A percentile compares a stretch with the other conserved stretches of the same genome.
These are phyloP conservation scores for Magnaporthiopsis poae DNA, from an alignment of 2,329 filamentous ascomycete genomes.

Conservation along the genomic window DNA sequence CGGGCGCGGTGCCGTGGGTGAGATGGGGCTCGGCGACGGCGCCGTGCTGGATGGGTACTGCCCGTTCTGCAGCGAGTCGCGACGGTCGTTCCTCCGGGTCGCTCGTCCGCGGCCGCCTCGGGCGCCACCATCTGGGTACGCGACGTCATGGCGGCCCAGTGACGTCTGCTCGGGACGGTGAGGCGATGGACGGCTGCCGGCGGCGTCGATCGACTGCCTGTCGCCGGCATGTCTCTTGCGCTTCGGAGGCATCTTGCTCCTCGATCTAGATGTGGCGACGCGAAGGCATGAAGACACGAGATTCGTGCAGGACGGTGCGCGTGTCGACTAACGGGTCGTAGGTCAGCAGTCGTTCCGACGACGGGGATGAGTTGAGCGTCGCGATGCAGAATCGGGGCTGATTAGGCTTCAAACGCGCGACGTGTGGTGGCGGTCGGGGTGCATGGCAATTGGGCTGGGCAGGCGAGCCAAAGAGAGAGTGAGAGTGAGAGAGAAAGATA, in stretches of 20 bases:
- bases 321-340: neutral
- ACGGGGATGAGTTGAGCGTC: neutral
- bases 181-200: conserved; percentile 46
- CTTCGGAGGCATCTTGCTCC: conserved; percentile 44
- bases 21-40: conserved; percentile 14
- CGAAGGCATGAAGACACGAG: neutral
- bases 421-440: neutral
- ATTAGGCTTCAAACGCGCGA: neutral
- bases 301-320: neutral
- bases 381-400: neutral
- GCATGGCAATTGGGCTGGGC: neutral
- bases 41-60: conserved; percentile 18
- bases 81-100: conserved; percentile 39
- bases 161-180: conserved; percentile 50
- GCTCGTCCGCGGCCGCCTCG: conserved; percentile 31
- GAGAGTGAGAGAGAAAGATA: neutral
- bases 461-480: neutral
- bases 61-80: conserved; percentile 37
- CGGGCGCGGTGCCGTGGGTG: conserved; percentile 25
- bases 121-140: conserved; percentile 33
- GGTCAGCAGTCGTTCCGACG: neutral
- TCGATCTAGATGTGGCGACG: conserved; percentile 2
- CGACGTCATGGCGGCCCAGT: conserved; percentile 49
- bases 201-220: conserved; percentile 35
- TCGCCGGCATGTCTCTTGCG: conserved; percentile 45